These are phyloP conservation scores for Geosmithia putterillii DNA, from an alignment of 2,329 filamentous ascomycete genomes.

Conservation along the genomic window DNA sequence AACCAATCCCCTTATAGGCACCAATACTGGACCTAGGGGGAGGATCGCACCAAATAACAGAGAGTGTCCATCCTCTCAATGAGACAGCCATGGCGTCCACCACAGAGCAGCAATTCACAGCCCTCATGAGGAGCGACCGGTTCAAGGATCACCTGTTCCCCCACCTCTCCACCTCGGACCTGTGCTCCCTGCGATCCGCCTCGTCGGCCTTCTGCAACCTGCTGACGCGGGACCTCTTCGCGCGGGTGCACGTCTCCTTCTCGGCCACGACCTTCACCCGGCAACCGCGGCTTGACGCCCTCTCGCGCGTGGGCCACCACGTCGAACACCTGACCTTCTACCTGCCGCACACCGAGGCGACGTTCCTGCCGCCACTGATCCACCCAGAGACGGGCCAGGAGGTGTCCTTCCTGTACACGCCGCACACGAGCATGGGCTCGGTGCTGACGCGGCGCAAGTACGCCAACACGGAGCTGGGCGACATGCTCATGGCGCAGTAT, in stretches of 20 bases:
- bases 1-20: too few relatives aligned
- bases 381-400: conserved; percentile 67
- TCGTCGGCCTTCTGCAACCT: conserved; percentile 60
- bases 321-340: conserved; percentile 68
- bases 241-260: conserved; percentile 58
- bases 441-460: conserved; percentile 61
- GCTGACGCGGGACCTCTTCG: conserved; percentile 57
- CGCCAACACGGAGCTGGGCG: conserved; percentile 64
- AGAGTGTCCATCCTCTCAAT: conserved; percentile 20
- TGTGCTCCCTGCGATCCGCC: conserved; percentile 50
- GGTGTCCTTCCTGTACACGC: conserved; percentile 70
- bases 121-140: conserved; percentile 39
- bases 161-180: conserved; percentile 34
- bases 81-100: conserved; percentile 36
- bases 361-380: conserved; percentile 74
- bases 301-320: conserved; percentile 67
- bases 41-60: too few relatives aligned
- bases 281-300: conserved; percentile 57
- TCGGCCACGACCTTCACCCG: conserved; percentile 65
- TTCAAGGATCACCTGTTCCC: conserved; percentile 38
- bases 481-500: conserved; percentile 76
- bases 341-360: conserved; percentile 64
- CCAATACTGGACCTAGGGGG: too few relatives aligned
- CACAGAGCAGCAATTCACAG: conserved; percentile 35
- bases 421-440: conserved; percentile 54